Percentiles rank a stretch among this genome's conserved stretches.
Conservation (phyloP, 805 yeast genomes). For the Candida ulmi region DNA sequence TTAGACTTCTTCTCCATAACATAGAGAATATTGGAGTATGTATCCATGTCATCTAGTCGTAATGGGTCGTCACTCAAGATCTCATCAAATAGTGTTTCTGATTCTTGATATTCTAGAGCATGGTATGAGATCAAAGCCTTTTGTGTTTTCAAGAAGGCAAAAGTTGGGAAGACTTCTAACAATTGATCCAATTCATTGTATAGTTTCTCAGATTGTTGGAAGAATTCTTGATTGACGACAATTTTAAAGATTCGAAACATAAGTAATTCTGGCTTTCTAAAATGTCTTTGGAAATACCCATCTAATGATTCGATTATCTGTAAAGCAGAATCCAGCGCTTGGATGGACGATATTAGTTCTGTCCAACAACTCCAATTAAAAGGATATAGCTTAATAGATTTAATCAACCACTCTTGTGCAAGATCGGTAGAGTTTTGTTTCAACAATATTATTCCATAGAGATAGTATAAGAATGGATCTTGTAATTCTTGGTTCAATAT, state of each 20-base stretch:
- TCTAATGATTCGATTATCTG: conserved; percentile 17
- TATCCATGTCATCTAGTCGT: conserved; percentile 85
- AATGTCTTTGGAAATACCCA: conserved; percentile 11
- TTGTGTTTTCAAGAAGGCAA: conserved; percentile 72
- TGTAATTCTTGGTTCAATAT: conserved; percentile 17
- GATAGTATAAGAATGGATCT: conserved; percentile 62
- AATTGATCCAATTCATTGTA: conserved; percentile 45
- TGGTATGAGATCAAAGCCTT: conserved; percentile 79
- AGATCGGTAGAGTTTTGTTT: conserved; percentile 52
- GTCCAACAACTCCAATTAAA: conserved; percentile 94
- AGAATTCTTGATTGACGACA: conserved; percentile 58
- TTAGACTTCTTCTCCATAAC: conserved; percentile 89
- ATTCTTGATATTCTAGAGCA: conserved; percentile 75
- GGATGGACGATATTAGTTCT: conserved; percentile 61
- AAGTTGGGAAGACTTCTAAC: conserved; percentile 57
- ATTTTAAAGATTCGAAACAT: conserved; percentile 17
- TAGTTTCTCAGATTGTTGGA: conserved; percentile 56
- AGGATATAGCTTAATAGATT: conserved; percentile 64
- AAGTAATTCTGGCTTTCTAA: conserved; percentile 2
- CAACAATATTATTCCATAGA: conserved; percentile 63
- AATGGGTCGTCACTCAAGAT: conserved; percentile 73
- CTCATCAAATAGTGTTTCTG: conserved; percentile 75
- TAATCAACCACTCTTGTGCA: conserved; percentile 58
- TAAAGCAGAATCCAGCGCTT: conserved; percentile 56
- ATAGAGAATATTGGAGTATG: conserved; percentile 89